A percentile compares a stretch with the other conserved stretches of the same genome.
These are phyloP conservation scores for Candida suzukii DNA, from an alignment of 805 yeast species.

Conservation along the genomic window DNA sequence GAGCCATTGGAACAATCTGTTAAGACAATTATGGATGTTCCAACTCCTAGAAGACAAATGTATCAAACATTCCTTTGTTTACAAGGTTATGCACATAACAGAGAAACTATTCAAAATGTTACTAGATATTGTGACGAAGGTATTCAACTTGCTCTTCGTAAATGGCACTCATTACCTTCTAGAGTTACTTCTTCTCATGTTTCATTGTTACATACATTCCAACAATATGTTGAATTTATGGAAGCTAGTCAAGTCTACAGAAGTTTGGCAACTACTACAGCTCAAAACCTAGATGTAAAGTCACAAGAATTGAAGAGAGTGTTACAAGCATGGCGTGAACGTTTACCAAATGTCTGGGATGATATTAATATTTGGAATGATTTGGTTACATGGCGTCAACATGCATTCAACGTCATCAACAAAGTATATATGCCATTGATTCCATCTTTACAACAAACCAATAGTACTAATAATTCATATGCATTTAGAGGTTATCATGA, in stretches of 20 bases:
- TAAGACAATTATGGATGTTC: constrained; percentile 95
- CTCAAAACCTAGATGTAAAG: constrained; percentile 85
- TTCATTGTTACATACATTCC: constrained; percentile 87
- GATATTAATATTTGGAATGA: constrained; percentile 98
- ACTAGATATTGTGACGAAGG: constrained; percentile 92
- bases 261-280: constrained; percentile 80
- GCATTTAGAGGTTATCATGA: constrained; percentile 98
- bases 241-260: constrained; percentile 95
- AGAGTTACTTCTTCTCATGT: constrained; percentile 74
- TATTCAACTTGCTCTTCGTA: constrained; percentile 81
- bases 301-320: constrained; percentile 93
- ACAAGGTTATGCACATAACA: constrained; percentile 90
- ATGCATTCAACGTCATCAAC: constrained; percentile 93
- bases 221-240: constrained; percentile 94
- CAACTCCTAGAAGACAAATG: constrained; percentile 93
- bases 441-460: constrained; percentile 72
- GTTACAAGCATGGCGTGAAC: constrained; percentile 95
- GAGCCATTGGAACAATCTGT: constrained; percentile 93
- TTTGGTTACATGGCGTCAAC: constrained; percentile 96
- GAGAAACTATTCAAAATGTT: constrained; percentile 78
- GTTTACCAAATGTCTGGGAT: constrained; percentile 95
- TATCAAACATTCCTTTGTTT: constrained; percentile 90
- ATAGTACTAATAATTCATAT: constrained; percentile 75
- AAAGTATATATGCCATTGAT: constrained; percentile 89
- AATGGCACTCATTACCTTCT: constrained; percentile 89